Base-by-base conservation (phyloP, 192 early-diverging fungal genomes). In the Allomyces javanicus region DNA sequence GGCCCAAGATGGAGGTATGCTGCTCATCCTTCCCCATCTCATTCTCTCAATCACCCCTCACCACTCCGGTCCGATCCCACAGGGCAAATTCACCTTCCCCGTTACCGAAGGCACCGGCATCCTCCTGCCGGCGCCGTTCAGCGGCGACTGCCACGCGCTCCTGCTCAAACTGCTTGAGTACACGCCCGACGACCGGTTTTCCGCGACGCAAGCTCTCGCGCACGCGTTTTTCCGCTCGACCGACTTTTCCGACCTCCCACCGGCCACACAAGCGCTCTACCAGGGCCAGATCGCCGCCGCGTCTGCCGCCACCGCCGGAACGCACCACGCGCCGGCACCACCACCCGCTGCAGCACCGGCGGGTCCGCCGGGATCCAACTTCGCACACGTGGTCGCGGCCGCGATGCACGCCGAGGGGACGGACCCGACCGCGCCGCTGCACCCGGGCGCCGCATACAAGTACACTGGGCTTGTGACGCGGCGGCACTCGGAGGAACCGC, bases 1-100 rank as follows among this genome's bases (percentile, higher is more conserved):
- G 67, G 65, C 61, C 64, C 64, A 45, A 27, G 12, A 65, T 26
- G 64, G 64, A 27, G 33, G 33, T 40, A 9, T 7, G 7, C 33
- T 9, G 4, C 2, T 9, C 33, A n/a, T 40, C 7, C 7, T 40
- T 40, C 33, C 7, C 33, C 0, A 7, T 40, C 26, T 4, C 26
- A 4, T 40, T 40, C 33, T 40, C 7, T 7, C 33, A 40, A 3
- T 40, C 7, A 3, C 33, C 33, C 2, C 26, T 26, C 26, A 26
- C 26, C 2, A 4, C 26, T 4, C 26, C 2, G 2, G 1, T 9
- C 12, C 14, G 21, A 1, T 3, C 25, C 10, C 24, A 14, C 24
- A 25, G 27, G 24, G 27, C 40, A 24, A 27, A 9, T 45, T 65
- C 40, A n/a, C 27, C 19, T 65, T 63, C 27, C 25, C 25, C 12